Base-by-base conservation (phyloP, 179 eudicot genomes). In the Silene noctiflora region DNA sequence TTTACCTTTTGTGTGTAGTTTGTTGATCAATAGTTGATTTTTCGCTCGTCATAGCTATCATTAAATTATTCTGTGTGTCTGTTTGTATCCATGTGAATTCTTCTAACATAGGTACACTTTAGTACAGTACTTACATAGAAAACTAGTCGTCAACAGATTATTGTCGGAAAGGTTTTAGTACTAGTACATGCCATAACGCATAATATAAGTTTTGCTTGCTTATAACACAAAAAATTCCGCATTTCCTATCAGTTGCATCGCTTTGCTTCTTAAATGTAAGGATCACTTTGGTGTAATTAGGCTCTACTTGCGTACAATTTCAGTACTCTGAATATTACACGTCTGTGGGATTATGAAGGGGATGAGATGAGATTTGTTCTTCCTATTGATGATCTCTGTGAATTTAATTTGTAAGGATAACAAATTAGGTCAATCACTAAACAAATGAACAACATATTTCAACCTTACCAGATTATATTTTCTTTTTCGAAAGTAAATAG, bases 11-110 rank as follows among this genome's bases (percentile, higher is more conserved):
- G 24, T 35, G 56, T 33, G 62, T 63, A 69, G 72, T 65, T 70
- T 69, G 53, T 75, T 78, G 77, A 81, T 73, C 66, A 61, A 27
- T 63, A 53, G n/a, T 68, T 74, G 55, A 51, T 62, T 33, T 29
- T 56, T 61, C 14, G 31, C 33, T 21, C 11, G 17, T 4, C 46
- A 29, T 35, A 42, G 65, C 12, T 24, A 4, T 73, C 13, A 31
- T 25, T 21, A 67, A 62, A 46, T 61, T 13, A 9, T 12, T 70
- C 16, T 59, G 22, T 27, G 63, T 55, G 25, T 19, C 9, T 55
- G 29, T 75, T 51, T 25, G 48, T 56, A 51, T 71, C 44, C 63
- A 71, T 71, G 31, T 17, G 24, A 27, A 22, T 70, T 55, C 68
- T 20, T 66, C 16, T 75, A 75, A 75, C 65, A 29, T 53, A 55